Evolutionary conservation across 139 green algal species (phyloP).

Genomic region (Chlamydomonas incerta): DNA sequence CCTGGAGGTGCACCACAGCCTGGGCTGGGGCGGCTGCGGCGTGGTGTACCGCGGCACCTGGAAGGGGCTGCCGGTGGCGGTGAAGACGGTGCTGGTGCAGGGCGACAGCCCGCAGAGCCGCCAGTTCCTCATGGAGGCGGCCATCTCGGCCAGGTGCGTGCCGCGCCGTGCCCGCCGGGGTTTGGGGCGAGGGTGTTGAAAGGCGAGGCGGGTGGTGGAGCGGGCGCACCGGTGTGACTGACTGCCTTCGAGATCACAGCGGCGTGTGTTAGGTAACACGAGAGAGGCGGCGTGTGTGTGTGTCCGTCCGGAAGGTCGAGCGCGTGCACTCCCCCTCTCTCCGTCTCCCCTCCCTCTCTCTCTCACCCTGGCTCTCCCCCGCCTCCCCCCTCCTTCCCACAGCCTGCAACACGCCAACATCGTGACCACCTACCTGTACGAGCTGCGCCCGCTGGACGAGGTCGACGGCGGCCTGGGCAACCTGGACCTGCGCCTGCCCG

Average conservation of each 20-base stretch:
- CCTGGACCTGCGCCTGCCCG: background rate
- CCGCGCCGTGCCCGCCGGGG: too few relatives aligned
- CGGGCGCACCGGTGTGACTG: background rate
- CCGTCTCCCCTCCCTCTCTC: background rate
- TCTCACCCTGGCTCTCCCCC: too few relatives aligned
- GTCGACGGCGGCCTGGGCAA: background rate
- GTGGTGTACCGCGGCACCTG: constrained; percentile 41
- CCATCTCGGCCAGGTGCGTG: constrained; percentile 36
- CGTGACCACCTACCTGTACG: constrained; percentile 43
- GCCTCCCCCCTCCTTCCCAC: background rate
- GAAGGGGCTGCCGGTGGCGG: constrained; percentile 39
- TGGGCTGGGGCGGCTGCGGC: constrained; percentile 39
- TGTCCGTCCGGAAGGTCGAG: too few relatives aligned
- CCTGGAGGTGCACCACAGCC: constrained; percentile 44
- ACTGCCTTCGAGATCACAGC: too few relatives aligned
- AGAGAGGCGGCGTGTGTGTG: too few relatives aligned
- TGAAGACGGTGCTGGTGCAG: constrained; percentile 35
- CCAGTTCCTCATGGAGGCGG: constrained; percentile 34
- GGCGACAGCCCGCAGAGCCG: constrained; percentile 18
- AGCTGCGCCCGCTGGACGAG: constrained; percentile 37
- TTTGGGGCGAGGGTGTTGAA: too few relatives aligned
- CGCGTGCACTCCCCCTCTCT: too few relatives aligned
- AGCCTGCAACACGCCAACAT: constrained; percentile 38
- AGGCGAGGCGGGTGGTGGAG: background rate
- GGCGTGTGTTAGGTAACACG: too few relatives aligned